A percentile compares a stretch with the other conserved stretches of the same genome.
These are phyloP conservation scores for Talaromyces rugulosus DNA, from an alignment of 2,329 filamentous ascomycete species.

Conservation along the genomic window DNA sequence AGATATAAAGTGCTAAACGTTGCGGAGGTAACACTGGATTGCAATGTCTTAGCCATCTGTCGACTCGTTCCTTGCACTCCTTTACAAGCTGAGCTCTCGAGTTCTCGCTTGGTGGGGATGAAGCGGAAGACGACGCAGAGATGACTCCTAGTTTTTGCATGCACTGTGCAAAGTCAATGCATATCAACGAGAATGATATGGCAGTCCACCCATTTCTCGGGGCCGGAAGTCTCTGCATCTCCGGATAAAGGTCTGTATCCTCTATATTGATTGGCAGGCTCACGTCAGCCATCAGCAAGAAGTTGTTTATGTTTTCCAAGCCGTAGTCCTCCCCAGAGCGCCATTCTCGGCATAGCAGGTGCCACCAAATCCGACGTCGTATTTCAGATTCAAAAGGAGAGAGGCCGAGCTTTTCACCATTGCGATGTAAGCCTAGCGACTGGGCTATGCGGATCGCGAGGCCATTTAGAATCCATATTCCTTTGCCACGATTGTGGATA, in stretches of 20 bases:
- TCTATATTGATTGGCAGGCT: slow-evolving; percentile 1
- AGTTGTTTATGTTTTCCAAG: slow-evolving; percentile 47
- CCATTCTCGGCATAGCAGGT: slow-evolving; percentile 38
- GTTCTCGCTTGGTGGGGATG: neutral
- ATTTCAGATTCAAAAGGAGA: slow-evolving; percentile 58
- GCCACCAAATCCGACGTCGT: slow-evolving; percentile 58
- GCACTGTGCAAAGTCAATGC: neutral
- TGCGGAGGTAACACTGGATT: neutral
- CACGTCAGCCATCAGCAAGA: slow-evolving; percentile 36
- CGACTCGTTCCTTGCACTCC: neutral
- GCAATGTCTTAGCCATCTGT: neutral
- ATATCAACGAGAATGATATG: neutral
- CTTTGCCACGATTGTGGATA: slow-evolving; percentile 20
- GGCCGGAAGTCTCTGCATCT: slow-evolving; percentile 10
- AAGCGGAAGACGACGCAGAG: neutral
- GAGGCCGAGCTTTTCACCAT: slow-evolving; percentile 50
- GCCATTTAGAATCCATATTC: slow-evolving; percentile 48
- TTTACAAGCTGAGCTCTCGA: neutral
- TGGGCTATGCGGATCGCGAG: slow-evolving; percentile 51
- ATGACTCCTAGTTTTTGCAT: neutral
- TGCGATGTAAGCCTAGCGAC: slow-evolving; percentile 54
- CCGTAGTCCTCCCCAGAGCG: slow-evolving; percentile 57
- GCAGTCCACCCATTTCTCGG: neutral
- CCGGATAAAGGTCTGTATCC: neutral
- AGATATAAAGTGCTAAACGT: neutral